Evolutionary conservation across 2,329 filamentous ascomycete genomes (phyloP).

Genomic region (Pseudogymnoascus sp.): DNA sequence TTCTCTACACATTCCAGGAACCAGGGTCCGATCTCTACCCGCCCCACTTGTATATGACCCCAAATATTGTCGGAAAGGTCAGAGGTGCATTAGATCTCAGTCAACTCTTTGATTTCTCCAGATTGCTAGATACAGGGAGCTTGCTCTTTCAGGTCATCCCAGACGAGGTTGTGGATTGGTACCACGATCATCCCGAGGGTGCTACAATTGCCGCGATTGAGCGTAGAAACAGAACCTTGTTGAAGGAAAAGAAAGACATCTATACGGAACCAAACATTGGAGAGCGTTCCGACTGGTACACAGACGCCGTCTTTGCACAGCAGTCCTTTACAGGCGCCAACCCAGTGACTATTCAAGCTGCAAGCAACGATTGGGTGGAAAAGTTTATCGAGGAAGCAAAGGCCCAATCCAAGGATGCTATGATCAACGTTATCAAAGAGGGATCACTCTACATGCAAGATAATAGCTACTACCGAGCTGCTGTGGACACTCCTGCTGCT

Average conservation of each 20-base stretch:
- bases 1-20: not conserved
- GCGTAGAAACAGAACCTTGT: constrained; percentile 12
- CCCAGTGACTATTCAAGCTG: constrained; percentile 19
- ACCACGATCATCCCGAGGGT: constrained; percentile 4
- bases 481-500: constrained; percentile 8
- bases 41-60: not conserved
- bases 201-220: constrained; percentile 12
- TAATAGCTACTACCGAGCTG: constrained; percentile 23
- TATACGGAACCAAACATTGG: constrained; percentile 23
- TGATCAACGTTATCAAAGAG: constrained; percentile 12
- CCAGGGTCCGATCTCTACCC: not conserved
- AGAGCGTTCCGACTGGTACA: constrained; percentile 19
- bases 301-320: constrained; percentile 33
- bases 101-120: not conserved
- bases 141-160: not conserved
- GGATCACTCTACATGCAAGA: constrained; percentile 22
- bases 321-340: constrained; percentile 34
- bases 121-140: not conserved
- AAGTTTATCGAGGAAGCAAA: constrained; percentile 16
- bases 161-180: not conserved
- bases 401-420: constrained; percentile 12
- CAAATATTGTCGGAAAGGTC: not conserved
- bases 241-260: constrained; percentile 22
- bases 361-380: constrained; percentile 15
- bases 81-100: not conserved